Conservation (phyloP, 228 moss, liverwort and hornwort species). For the Sphagnum magellanicum region DNA sequence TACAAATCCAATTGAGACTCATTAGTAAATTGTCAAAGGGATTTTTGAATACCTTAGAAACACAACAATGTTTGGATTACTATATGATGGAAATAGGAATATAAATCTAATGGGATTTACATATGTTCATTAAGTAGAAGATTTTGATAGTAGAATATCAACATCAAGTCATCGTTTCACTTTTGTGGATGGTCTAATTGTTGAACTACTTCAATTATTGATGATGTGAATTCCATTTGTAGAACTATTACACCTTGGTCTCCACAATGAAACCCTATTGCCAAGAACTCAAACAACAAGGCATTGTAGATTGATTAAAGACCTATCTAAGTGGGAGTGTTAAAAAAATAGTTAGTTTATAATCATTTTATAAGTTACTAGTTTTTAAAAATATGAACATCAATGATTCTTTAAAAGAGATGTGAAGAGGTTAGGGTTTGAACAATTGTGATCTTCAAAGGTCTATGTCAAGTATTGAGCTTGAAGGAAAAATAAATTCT, state of each 20-base stretch:
- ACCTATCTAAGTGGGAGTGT: neutral
- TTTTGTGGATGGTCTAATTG: neutral
- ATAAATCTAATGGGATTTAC: neutral
- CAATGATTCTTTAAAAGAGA: neutral
- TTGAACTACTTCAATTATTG: too few relatives aligned
- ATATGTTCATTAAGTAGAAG: constrained; percentile 1
- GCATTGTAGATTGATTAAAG: neutral
- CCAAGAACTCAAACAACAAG: neutral
- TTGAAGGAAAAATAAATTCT: neutral
- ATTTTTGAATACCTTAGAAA: constrained; percentile 1
- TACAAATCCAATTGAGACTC: neutral
- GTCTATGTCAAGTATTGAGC: neutral
- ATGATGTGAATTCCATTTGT: too few relatives aligned
- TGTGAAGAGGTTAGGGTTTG: neutral
- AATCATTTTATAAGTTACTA: neutral
- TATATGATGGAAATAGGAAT: neutral
- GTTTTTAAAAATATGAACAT: neutral
- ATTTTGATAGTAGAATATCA: constrained; percentile 5
- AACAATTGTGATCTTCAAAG: neutral
- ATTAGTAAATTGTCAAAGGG: neutral
- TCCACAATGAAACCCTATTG: neutral
- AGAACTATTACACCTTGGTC: too few relatives aligned
- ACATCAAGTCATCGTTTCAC: neutral
- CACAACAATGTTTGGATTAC: neutral
- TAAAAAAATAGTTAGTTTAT: neutral